Evolutionary conservation across 83 land plant genomes (phyloP).

Genomic region (Picea engelmannii): DNA sequence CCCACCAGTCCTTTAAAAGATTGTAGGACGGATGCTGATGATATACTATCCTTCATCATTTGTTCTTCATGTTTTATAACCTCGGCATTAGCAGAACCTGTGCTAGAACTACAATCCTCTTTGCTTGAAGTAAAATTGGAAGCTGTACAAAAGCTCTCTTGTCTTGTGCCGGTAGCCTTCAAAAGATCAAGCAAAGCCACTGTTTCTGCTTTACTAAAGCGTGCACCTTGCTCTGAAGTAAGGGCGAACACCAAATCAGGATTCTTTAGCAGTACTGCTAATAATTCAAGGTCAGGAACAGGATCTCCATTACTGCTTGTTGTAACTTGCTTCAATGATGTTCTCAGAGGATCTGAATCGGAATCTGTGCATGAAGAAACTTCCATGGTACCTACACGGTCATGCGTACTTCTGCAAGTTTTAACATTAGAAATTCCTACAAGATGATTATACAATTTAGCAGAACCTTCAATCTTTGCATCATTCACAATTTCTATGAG

Average conservation of each 20-base stretch:
- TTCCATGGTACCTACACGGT: slow-evolving; percentile 3
- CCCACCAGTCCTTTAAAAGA: slow-evolving; percentile 16
- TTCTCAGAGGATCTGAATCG: slow-evolving; percentile 9
- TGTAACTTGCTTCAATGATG: slow-evolving; percentile 13
- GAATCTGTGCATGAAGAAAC: background rate
- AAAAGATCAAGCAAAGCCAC: slow-evolving; percentile 54
- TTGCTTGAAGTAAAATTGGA: slow-evolving; percentile 6
- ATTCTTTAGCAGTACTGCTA: slow-evolving; percentile 76
- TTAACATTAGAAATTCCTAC: background rate
- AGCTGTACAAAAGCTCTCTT: slow-evolving; percentile 4
- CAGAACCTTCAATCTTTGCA: background rate
- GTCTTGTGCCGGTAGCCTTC: slow-evolving; percentile 32
- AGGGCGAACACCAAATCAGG: slow-evolving; percentile 79
- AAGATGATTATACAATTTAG: background rate
- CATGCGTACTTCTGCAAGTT: background rate
- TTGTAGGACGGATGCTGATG: slow-evolving; percentile 9
- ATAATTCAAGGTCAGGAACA: slow-evolving; percentile 73
- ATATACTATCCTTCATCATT: slow-evolving; percentile 6
- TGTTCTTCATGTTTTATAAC: slow-evolving; percentile 12
- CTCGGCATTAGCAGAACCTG: slow-evolving; percentile 9
- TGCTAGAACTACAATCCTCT: slow-evolving; percentile 4
- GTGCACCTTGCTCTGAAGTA: slow-evolving; percentile 57
- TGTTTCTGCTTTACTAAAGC: slow-evolving; percentile 31
- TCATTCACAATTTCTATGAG: slow-evolving; percentile 10
- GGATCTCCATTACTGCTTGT: slow-evolving; percentile 3